Evolutionary conservation across 257 asterid species (phyloP).

Genomic region (Striga asiatica): DNA sequence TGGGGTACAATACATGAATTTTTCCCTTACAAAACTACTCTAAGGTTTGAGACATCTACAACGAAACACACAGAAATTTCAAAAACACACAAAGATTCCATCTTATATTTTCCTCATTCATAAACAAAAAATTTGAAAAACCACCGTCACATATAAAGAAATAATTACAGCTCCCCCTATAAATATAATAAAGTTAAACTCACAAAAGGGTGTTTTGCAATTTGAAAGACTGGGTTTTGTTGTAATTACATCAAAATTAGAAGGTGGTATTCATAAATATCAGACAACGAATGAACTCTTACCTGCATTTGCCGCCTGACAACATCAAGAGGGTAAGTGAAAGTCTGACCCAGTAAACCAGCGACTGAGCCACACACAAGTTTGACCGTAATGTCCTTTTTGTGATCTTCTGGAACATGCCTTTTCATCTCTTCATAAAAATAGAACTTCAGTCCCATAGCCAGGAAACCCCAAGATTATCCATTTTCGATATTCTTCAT

Average conservation of each 20-base stretch:
- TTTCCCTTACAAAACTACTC: too few species aligned
- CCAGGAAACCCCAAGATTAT: conserved; percentile 59
- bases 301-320: conserved; percentile 98
- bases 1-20: too few species aligned
- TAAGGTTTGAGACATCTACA: too few species aligned
- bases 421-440: conserved; percentile 92
- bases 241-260: not conserved
- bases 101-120: too few species aligned
- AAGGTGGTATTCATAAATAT: not conserved
- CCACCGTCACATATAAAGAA: too few species aligned
- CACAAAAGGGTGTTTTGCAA: not conserved
- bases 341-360: conserved; percentile 87
- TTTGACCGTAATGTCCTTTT: conserved; percentile 60
- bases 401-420: conserved; percentile 58
- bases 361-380: conserved; percentile 92
- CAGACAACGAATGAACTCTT: not conserved
- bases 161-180: not conserved
- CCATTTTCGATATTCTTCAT: conserved; percentile 89
- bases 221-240: not conserved
- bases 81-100: too few species aligned
- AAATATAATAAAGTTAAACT: too few species aligned
- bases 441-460: conserved; percentile 64
- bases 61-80: too few species aligned
- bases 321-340: conserved; percentile 93
- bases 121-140: too few species aligned